phyloP scores from a whole-genome alignment of 257 asterid genomes.

The Solanum rostratum region DNA sequence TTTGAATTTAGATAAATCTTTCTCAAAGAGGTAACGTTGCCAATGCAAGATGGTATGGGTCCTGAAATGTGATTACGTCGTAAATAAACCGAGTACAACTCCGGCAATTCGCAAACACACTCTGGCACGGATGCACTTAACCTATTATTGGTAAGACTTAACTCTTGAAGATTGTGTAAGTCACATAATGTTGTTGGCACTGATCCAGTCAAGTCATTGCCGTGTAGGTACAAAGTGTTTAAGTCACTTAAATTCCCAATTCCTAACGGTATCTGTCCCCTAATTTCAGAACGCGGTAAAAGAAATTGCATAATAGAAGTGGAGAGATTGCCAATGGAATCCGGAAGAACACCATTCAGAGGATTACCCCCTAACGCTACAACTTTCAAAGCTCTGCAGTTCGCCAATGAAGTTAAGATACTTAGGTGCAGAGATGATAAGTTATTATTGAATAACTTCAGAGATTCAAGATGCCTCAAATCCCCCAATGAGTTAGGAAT shows the following conservation, averaged over 20 bases:
- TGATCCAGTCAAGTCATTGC: slow-evolving; percentile 16
- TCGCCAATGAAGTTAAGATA: slow-evolving; percentile 12
- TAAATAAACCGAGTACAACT: slow-evolving; percentile 6
- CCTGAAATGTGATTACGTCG: slow-evolving; percentile 10
- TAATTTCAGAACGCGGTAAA: not conserved
- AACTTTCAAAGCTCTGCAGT: slow-evolving; percentile 9
- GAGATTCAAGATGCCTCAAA: too few relatives aligned
- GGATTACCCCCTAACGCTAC: not conserved
- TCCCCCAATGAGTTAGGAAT: too few relatives aligned
- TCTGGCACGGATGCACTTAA: slow-evolving; percentile 12
- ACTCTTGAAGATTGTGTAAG: slow-evolving; percentile 8
- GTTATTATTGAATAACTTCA: too few relatives aligned
- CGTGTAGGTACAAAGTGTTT: not conserved
- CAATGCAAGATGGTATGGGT: slow-evolving; percentile 15
- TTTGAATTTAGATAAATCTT: slow-evolving; percentile 10
- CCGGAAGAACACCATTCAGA: slow-evolving; percentile 14
- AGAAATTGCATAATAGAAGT: slow-evolving; percentile 1
- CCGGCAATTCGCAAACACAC: slow-evolving; percentile 8
- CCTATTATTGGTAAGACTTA: not conserved
- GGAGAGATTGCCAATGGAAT: slow-evolving; percentile 18
- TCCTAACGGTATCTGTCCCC: slow-evolving; percentile 16
- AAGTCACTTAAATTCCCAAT: slow-evolving; percentile 26
- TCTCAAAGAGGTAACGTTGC: slow-evolving; percentile 12
- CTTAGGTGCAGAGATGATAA: not conserved
- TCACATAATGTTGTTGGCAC: slow-evolving; percentile 9